Percentiles rank a stretch among this genome's conserved stretches.
Evolutionary conservation across 164 flowering plant species (phyloP).

Genomic region (Magnolia officinalis): DNA sequence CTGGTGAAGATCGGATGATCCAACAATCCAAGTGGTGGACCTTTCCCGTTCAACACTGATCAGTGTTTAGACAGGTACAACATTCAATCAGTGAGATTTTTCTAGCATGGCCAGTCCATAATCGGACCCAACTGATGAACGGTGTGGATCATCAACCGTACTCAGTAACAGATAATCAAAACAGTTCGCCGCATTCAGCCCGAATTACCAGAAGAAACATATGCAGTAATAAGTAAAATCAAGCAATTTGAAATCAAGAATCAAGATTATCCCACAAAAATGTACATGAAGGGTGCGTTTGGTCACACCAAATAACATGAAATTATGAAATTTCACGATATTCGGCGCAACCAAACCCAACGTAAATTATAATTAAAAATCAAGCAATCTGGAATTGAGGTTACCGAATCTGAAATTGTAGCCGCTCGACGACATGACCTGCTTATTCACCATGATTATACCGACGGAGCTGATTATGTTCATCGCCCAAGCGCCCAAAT

Average conservation of each 20-base stretch:
- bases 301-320: no score
- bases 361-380: not conserved
- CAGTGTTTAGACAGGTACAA: not conserved
- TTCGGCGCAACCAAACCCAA: not conserved
- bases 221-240: not conserved
- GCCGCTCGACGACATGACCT: conserved; percentile 73
- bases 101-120: not conserved
- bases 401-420: conserved; percentile 72
- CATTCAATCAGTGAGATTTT: not conserved
- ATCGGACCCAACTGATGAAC: not conserved
- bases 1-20: not conserved
- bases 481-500: conserved; percentile 95
- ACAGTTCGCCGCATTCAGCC: not conserved
- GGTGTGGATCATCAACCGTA: not conserved
- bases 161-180: not conserved
- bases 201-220: not conserved
- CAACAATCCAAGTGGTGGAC: not conserved
- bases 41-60: not conserved
- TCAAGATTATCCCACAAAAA: not conserved
- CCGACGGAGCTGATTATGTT: conserved; percentile 83
- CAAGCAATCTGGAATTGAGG: not conserved
- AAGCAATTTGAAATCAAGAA: not conserved
- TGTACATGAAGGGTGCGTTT: not conserved
- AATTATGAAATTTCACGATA: no score
- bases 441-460: conserved; percentile 86